These are phyloP conservation scores for Dictyostelium intermedium DNA, from an alignment of 78 protist genomes.

Conservation along the genomic window DNA sequence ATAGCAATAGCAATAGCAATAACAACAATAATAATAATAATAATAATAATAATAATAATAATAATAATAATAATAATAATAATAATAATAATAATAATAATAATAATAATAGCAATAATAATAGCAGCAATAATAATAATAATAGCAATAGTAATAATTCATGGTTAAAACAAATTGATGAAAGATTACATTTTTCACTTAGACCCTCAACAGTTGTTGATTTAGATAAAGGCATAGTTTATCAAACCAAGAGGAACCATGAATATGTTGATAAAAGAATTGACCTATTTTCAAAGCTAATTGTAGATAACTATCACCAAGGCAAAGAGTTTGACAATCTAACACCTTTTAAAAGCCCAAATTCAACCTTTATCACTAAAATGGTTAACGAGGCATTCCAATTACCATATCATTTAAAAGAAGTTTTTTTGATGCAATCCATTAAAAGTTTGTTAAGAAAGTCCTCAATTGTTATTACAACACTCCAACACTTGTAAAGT, in stretches of 20 bases:
- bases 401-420: constrained; percentile 36
- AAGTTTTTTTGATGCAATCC: constrained; percentile 11
- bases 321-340: constrained; percentile 9
- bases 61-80: not conserved
- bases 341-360: not conserved
- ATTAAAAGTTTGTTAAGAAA: constrained; percentile 38
- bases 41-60: too few relatives aligned
- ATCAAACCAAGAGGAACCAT: constrained; percentile 31
- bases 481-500: constrained; percentile 32
- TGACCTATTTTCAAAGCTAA: not conserved
- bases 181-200: constrained; percentile 18
- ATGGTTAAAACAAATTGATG: constrained; percentile 33
- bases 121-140: not conserved
- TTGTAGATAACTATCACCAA: not conserved
- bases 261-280: constrained; percentile 12
- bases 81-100: too few relatives aligned
- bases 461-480: not conserved
- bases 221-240: constrained; percentile 5
- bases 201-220: constrained; percentile 57
- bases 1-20: too few relatives aligned
- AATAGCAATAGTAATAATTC: not conserved
- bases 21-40: too few relatives aligned
- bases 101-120: not conserved
- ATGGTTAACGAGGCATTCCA: constrained; percentile 42
- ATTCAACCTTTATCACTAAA: not conserved